These are phyloP conservation scores for Sarocladium strictum DNA, from an alignment of 2,329 filamentous ascomycete species.

Conservation along the genomic window DNA sequence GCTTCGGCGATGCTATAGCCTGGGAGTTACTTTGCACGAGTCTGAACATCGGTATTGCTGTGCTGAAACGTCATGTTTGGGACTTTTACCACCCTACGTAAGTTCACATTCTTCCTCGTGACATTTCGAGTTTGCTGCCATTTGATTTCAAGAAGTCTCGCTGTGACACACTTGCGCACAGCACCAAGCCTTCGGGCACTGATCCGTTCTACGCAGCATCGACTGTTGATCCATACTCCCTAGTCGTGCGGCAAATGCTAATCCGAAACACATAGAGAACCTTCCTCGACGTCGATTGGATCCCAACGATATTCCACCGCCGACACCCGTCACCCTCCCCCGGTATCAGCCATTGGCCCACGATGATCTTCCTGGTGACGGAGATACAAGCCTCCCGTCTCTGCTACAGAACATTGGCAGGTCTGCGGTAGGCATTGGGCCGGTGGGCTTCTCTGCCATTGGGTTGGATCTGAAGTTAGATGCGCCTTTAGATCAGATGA, in stretches of 20 bases:
- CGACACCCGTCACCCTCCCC: slow-evolving; percentile 50
- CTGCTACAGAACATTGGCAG: slow-evolving; percentile 50
- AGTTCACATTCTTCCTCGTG: neutral
- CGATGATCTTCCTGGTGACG: slow-evolving; percentile 22
- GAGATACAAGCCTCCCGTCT: slow-evolving; percentile 35
- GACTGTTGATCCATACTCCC: neutral
- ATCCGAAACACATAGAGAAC: slow-evolving; percentile 1
- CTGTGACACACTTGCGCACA: neutral
- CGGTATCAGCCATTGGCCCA: slow-evolving; percentile 32
- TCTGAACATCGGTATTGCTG: neutral
- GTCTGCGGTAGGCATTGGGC: slow-evolving; percentile 28
- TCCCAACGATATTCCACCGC: slow-evolving; percentile 48
- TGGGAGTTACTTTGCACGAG: neutral
- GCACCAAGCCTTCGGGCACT: neutral
- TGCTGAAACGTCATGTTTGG: slow-evolving; percentile 8
- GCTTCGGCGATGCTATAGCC: neutral
- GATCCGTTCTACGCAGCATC: neutral
- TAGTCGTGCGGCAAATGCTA: neutral
- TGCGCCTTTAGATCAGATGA: slow-evolving; percentile 39
- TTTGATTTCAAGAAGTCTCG: neutral
- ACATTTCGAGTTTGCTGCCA: neutral
- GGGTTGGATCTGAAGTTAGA: slow-evolving; percentile 50
- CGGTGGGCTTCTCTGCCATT: slow-evolving; percentile 49
- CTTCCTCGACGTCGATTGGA: slow-evolving; percentile 25
- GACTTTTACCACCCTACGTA: slow-evolving; percentile 9